These are phyloP conservation scores for Dendrobium officinale DNA, from an alignment of 106 monocot species.

Conservation along the genomic window DNA sequence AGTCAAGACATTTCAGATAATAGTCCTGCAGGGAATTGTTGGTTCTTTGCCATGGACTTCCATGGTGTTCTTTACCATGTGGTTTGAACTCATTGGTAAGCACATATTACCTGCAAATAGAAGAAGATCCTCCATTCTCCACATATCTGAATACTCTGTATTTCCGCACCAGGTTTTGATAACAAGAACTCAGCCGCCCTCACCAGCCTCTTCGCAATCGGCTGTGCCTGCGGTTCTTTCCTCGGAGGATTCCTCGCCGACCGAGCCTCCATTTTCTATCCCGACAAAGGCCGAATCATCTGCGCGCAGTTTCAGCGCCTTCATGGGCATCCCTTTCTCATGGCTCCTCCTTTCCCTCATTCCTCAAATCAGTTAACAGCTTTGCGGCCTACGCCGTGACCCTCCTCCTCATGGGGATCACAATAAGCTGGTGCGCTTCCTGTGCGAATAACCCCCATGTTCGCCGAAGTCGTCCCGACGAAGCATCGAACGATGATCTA, in stretches of 20 bases:
- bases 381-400: constrained; percentile 48
- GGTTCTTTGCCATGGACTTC: constrained; percentile 93
- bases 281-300: constrained; percentile 69
- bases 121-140: not conserved
- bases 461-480: constrained; percentile 80
- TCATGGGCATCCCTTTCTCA: constrained; percentile 93
- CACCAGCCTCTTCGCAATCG: constrained; percentile 75
- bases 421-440: constrained; percentile 87
- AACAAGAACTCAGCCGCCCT: constrained; percentile 67
- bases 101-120: not conserved
- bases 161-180: constrained; percentile 59
- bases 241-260: constrained; percentile 78
- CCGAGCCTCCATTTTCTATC: constrained; percentile 40
- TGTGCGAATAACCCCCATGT: constrained; percentile 98
- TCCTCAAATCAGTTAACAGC: constrained; percentile 51
- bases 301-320: constrained; percentile 97
- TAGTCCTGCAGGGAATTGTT: constrained; percentile 87
- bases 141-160: not conserved
- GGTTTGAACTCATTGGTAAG: constrained; percentile 97
- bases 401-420: constrained; percentile 82
- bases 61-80: constrained; percentile 98
- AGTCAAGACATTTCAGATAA: constrained; percentile 90
- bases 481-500: constrained; percentile 96
- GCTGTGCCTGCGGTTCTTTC: constrained; percentile 66
- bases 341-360: constrained; percentile 62